These are phyloP conservation scores for Crassisporium funariophilum DNA, from an alignment of 768 basidiomycete species.

Conservation along the genomic window DNA sequence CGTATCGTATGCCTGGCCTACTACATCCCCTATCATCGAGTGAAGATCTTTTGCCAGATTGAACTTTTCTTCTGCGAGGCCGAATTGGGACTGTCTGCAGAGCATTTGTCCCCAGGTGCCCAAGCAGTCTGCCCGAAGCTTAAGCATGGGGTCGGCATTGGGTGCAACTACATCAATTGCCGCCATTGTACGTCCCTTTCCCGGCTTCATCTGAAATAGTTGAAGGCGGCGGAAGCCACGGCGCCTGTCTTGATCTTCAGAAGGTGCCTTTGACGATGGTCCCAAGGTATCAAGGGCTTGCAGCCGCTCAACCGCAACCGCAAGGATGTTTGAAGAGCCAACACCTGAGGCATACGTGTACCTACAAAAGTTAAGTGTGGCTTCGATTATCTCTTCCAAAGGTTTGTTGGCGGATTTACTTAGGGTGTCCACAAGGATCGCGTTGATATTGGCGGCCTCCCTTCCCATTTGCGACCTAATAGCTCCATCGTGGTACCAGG, in stretches of 20 bases:
- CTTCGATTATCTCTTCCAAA: slow-evolving; percentile 19
- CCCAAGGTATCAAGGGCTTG: slow-evolving; percentile 1
- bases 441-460: slow-evolving; percentile 28
- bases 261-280: not conserved
- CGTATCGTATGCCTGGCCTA: slow-evolving; percentile 30
- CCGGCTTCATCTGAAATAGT: not conserved
- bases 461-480: slow-evolving; percentile 17
- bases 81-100: slow-evolving; percentile 19
- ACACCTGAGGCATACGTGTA: slow-evolving; percentile 25
- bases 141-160: slow-evolving; percentile 1
- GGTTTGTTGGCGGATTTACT: slow-evolving; percentile 5
- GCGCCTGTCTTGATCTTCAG: not conserved
- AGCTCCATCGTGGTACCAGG: slow-evolving; percentile 4
- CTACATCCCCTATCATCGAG: slow-evolving; percentile 18
- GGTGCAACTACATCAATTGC: not conserved
- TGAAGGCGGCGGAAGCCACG: not conserved
- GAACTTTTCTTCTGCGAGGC: slow-evolving; percentile 24
- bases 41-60: slow-evolving; percentile 24
- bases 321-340: slow-evolving; percentile 20
- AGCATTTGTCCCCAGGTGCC: slow-evolving; percentile 32
- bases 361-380: slow-evolving; percentile 25
- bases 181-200: not conserved
- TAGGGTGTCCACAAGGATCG: slow-evolving; percentile 23
- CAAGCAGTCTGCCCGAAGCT: slow-evolving; percentile 26
- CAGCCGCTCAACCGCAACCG: slow-evolving; percentile 20